Evolutionary conservation across 352 stramenopile genomes (phyloP).

Genomic region (Pythium grandisporangium): DNA sequence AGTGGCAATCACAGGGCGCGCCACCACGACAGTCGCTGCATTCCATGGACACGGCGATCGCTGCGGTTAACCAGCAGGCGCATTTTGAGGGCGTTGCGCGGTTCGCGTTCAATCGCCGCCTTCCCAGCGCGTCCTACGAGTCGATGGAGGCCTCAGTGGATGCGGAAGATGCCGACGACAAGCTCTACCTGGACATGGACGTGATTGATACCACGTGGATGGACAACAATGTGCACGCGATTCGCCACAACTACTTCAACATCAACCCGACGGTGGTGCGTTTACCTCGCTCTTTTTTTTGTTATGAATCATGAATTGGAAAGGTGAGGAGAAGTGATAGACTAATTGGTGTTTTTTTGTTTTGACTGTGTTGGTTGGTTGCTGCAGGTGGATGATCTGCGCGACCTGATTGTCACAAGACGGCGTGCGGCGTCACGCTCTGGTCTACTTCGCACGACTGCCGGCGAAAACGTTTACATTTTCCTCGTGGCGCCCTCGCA

Average conservation of each 20-base stretch:
- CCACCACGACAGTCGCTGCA: background rate
- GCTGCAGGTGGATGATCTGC: slow-evolving; percentile 50
- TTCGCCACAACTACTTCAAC: slow-evolving; percentile 70
- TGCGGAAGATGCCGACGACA: background rate
- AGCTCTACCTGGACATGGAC: slow-evolving; percentile 47
- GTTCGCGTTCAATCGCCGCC: slow-evolving; percentile 44
- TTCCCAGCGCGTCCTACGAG: slow-evolving; percentile 2
- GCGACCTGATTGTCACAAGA: slow-evolving; percentile 48
- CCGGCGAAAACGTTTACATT: slow-evolving; percentile 55
- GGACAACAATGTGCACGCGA: slow-evolving; percentile 59
- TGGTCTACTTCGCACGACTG: slow-evolving; percentile 40
- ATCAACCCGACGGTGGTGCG: slow-evolving; percentile 52
- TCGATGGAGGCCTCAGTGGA: slow-evolving; percentile 3
- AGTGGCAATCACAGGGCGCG: background rate
- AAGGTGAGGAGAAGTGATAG: too few species aligned
- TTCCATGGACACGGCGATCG: slow-evolving; percentile 35
- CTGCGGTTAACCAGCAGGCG: slow-evolving; percentile 41
- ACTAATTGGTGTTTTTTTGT: background rate
- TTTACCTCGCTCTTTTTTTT: too few species aligned
- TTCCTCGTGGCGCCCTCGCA: slow-evolving; percentile 49
- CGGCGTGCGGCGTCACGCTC: slow-evolving; percentile 36
- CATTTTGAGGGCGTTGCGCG: slow-evolving; percentile 37
- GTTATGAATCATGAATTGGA: too few species aligned
- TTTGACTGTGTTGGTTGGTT: too few species aligned
- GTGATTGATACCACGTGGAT: slow-evolving; percentile 76